Evolutionary conservation across 345 rosid species (phyloP), one percentile per base, ranked within the genome.

Genomic region (Corymbia maculata): DNA sequence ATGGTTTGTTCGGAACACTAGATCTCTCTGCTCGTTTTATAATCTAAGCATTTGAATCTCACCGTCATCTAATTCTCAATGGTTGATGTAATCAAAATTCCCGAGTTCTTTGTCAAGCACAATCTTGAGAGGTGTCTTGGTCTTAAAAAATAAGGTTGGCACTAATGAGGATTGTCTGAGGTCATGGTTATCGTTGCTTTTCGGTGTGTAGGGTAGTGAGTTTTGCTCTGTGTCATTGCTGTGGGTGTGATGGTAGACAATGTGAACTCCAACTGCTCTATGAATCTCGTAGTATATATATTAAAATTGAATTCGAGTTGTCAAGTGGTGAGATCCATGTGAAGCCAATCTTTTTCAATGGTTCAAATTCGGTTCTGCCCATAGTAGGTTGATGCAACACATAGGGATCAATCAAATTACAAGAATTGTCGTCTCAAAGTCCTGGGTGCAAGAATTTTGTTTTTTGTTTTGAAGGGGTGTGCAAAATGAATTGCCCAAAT

Each of bases 31-130:
- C 66, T 59, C 24, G 6, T 59, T 59, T 0, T 59, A 0, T 24
- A 24, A 24, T 59, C 13, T 4, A 59, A 59, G 66, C n/a, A 59
- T n/a, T 59, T 2, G 30, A 26, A 59, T 59, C 14, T 26, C 1
- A 0, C 0, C 11, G 0, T 4, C 30, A 26, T 10, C 7, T 10
- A 26, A 59, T 59, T 59, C 3, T 24, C 1, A 1, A 59, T 4
- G 0, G 24, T 59, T 57, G 0, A 57, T 57, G n/a, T 10, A 9
- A 57, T 24, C 13, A 57, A 57, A 55, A 57, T 24, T 24, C 9
- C 0, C 0, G 14, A 59, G 30, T 59, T 59, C 66, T 26, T 7
- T 59, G 0, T 26, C 24, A 4, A 59, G 66, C 66, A 26, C 0
- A 28, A 26, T 2, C 24, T 59, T 0, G 0, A 59, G 66, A 59